Conservation (phyloP, 164 flowering plant species). For the Hamamelis virginiana region DNA sequence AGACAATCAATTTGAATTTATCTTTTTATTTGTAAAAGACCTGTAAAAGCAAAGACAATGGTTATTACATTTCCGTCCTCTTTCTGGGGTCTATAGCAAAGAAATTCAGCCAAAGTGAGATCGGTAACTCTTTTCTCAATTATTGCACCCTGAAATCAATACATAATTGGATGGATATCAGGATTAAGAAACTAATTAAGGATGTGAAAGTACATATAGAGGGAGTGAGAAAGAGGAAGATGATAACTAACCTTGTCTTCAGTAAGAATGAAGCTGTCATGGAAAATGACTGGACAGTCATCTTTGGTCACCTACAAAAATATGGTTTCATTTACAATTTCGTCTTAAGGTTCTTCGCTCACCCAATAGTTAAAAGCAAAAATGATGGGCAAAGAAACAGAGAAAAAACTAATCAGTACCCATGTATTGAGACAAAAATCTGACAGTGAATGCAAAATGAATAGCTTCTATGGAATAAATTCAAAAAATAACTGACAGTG, state of each 20-base stretch:
- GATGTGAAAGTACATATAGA: too few relatives aligned
- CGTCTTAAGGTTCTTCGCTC: slow-evolving; percentile 26
- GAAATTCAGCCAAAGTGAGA: slow-evolving; percentile 29
- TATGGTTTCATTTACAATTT: slow-evolving; percentile 25
- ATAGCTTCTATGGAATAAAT: too few relatives aligned
- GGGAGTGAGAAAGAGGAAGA: too few relatives aligned
- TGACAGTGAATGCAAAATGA: too few relatives aligned
- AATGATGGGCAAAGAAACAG: not conserved
- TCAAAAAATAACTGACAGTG: too few relatives aligned
- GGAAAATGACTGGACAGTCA: slow-evolving; percentile 77
- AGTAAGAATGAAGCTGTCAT: slow-evolving; percentile 65
- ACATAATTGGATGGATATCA: too few relatives aligned
- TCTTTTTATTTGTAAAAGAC: not conserved
- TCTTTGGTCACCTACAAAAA: slow-evolving; percentile 79
- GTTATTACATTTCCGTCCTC: slow-evolving; percentile 19
- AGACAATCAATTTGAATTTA: not conserved
- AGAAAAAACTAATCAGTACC: slow-evolving; percentile 9
- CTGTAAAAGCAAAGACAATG: not conserved
- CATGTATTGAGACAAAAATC: not conserved
- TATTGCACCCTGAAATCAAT: slow-evolving; percentile 23
- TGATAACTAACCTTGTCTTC: slow-evolving; percentile 42
- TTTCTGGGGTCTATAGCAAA: slow-evolving; percentile 31
- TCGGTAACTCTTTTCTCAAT: slow-evolving; percentile 35
- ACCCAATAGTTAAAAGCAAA: slow-evolving; percentile 3
- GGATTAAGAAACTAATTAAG: too few relatives aligned